Evolutionary conservation across 345 rosid genomes (phyloP), one percentile per base, ranked within the genome.

Genomic region (Arabidopsis suecica): DNA sequence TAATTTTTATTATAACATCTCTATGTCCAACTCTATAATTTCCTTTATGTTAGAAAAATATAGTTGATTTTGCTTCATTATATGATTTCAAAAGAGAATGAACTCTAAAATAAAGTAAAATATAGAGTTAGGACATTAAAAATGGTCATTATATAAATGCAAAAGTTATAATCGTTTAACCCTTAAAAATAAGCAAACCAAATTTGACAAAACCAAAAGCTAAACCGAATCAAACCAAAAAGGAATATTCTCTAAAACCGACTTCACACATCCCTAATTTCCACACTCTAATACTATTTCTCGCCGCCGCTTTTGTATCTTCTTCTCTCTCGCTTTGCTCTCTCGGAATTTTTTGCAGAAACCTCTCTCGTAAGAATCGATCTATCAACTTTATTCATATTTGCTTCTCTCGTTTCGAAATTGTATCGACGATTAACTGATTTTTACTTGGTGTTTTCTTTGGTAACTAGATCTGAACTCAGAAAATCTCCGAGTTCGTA

Each of bases 401-500:
- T 47, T 12, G 3, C 62, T 20, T 53, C 71, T 38, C 16, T 9
- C 5, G 2, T 9, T 9, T 8, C 30, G 3, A 53, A 18, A 14
- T 16, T 8, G 16, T 5, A 16, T 16, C 8, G 3, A 18, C 28
- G 1, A 57, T 33, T 68, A 22, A 75, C 22, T 2, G 34, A 25
- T 47, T 74, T 74, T 67, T 48, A 18, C 45, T 36, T 50, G 7
- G 9, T 28, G 12, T 22, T 50, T 8, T 68, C 54, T 49, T 67
- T 75, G 38, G 5, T 16, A 51, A 51, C 34, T 82, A 88, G 92
- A 85, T 88, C 92, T 78, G 82, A 79, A 71, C 74, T 79, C 76
- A 57, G 86, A 80, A 1, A 16, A 88, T 57, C 74, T 9, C 64
- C 11, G 74, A 61, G 70, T 72, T 36, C 60, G 55, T 75, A 8